phyloP scores from a whole-genome alignment of 1,284 basidiomycete species.

The Leccinum fallax region DNA sequence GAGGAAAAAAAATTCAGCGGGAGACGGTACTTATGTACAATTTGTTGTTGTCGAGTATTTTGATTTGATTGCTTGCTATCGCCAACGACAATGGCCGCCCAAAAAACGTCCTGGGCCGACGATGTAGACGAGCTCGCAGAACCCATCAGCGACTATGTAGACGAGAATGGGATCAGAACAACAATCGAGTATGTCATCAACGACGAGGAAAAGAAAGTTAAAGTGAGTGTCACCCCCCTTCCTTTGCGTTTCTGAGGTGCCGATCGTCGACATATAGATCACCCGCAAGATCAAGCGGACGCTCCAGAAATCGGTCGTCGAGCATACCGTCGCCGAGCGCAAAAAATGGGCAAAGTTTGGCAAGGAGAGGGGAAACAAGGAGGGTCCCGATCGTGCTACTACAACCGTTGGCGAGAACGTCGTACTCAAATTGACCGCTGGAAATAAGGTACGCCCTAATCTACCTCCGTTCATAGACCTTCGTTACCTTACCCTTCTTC shows the following conservation, averaged over 20 bases:
- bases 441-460: conserved; percentile 68
- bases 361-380: conserved; percentile 83
- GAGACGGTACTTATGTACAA: not conserved
- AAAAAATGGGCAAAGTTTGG: conserved; percentile 97
- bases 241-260: not conserved
- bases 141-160: conserved; percentile 65
- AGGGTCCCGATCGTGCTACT: conserved; percentile 92
- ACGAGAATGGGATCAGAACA: conserved; percentile 89
- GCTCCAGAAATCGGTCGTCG: conserved; percentile 90
- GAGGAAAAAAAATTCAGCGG: not conserved
- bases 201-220: conserved; percentile 94
- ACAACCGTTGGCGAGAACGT: conserved; percentile 97
- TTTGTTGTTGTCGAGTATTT: conserved; percentile 16
- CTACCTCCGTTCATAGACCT: not conserved
- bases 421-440: conserved; percentile 80
- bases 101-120: conserved; percentile 82
- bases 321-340: conserved; percentile 91
- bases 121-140: conserved; percentile 77
- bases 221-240: conserved; percentile 50
- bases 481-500: not conserved
- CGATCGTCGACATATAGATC: conserved; percentile 50
- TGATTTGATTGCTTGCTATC: conserved; percentile 17
- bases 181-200: conserved; percentile 85
- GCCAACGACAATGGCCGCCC: conserved; percentile 23
- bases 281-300: conserved; percentile 88